phyloP scores from a whole-genome alignment of 1,139 yeast species.

The Scheffersomyces segobiensis region DNA sequence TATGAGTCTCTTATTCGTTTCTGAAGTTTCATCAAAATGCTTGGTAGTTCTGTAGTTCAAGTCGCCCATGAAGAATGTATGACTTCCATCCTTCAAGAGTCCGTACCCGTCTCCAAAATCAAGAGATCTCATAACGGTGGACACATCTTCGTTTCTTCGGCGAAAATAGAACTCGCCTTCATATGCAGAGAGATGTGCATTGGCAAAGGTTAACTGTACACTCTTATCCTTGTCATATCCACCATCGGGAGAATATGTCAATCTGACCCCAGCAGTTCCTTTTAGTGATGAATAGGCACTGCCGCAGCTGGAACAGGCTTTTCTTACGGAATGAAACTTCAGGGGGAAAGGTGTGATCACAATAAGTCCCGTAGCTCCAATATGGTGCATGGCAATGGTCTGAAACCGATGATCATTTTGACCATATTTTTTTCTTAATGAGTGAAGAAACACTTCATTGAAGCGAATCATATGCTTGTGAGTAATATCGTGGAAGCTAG shows the following conservation, averaged over 20 bases:
- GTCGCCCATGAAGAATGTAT: conserved; percentile 78
- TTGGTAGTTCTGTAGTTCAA: conserved; percentile 69
- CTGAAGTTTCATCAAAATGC: conserved; percentile 13
- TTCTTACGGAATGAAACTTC: conserved; percentile 27
- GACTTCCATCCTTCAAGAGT: conserved; percentile 55
- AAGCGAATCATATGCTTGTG: conserved; percentile 41
- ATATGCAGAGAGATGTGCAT: conserved; percentile 73
- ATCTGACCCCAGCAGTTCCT: conserved; percentile 69
- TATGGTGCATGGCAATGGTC: conserved; percentile 45
- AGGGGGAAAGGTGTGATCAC: conserved; percentile 49
- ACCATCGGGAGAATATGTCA: conserved; percentile 33
- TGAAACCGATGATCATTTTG: conserved; percentile 37
- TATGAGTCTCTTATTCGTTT: conserved; percentile 1
- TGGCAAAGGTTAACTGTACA: conserved; percentile 59
- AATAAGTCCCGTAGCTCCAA: conserved; percentile 70
- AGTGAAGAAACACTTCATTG: conserved; percentile 38
- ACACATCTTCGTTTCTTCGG: conserved; percentile 55
- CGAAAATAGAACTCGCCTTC: conserved; percentile 58
- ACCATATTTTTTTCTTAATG: conserved; percentile 36
- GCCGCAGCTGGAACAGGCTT: conserved; percentile 54
- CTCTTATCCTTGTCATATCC: conserved; percentile 9
- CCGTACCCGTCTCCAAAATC: conserved; percentile 63
- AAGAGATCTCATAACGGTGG: conserved; percentile 50
- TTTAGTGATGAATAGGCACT: conserved; percentile 62
- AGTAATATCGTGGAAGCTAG: conserved; percentile 47